A percentile compares a stretch with the other conserved stretches of the same genome.
Conservation (phyloP, 306 rosid genomes). For the Prunus dulcis region DNA sequence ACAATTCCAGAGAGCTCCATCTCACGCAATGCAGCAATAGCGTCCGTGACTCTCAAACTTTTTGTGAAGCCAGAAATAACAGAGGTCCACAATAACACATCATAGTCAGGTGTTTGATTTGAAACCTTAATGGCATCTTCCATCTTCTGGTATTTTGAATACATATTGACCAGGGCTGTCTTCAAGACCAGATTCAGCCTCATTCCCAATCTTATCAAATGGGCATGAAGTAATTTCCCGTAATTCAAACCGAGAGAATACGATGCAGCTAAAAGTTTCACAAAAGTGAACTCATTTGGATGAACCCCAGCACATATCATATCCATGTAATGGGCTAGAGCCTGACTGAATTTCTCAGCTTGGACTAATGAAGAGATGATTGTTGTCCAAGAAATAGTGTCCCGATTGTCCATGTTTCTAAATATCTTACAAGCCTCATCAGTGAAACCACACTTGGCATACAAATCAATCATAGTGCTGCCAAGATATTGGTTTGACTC, state of each 20-base stretch:
- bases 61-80: slow-evolving; percentile 46
- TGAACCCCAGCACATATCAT: slow-evolving; percentile 42
- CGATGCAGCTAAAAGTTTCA: slow-evolving; percentile 45
- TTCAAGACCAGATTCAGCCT: slow-evolving; percentile 57
- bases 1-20: slow-evolving; percentile 43
- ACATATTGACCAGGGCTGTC: slow-evolving; percentile 64
- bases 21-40: slow-evolving; percentile 40
- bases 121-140: slow-evolving; percentile 52
- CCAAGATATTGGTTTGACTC: slow-evolving; percentile 43
- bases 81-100: slow-evolving; percentile 65
- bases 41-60: slow-evolving; percentile 46
- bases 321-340: slow-evolving; percentile 33
- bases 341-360: slow-evolving; percentile 48
- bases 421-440: slow-evolving; percentile 42
- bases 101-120: slow-evolving; percentile 51
- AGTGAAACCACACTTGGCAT: slow-evolving; percentile 39
- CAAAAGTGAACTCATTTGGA: slow-evolving; percentile 67
- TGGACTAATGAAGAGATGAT: slow-evolving; percentile 59
- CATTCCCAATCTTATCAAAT: slow-evolving; percentile 41
- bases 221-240: slow-evolving; percentile 62
- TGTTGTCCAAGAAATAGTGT: slow-evolving; percentile 60
- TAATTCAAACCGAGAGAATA: slow-evolving; percentile 30
- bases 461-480: slow-evolving; percentile 48
- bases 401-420: slow-evolving; percentile 35
- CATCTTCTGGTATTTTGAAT: slow-evolving; percentile 43